Evolutionary conservation across 2,329 filamentous ascomycete genomes (phyloP).

Genomic region (Hymenoscyphus salicellus): DNA sequence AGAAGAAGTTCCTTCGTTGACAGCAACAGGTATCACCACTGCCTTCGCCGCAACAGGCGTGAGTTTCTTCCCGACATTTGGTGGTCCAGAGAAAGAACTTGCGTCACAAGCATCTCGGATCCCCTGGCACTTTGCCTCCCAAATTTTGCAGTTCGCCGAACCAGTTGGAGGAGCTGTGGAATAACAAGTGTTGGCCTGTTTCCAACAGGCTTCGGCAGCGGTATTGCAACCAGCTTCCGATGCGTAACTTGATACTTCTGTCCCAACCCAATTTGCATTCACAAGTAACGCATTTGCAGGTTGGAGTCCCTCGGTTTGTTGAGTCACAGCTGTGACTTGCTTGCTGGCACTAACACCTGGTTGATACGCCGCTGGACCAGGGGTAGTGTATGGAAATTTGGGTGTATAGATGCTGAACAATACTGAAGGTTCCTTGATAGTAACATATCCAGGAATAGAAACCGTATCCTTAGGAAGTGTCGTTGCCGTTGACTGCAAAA

Average conservation of each 20-base stretch:
- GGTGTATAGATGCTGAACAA: conserved; percentile 63
- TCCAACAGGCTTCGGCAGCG: conserved; percentile 54
- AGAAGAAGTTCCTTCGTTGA: not conserved
- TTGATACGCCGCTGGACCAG: conserved; percentile 49
- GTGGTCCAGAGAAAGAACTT: conserved; percentile 47
- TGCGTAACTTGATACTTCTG: conserved; percentile 56
- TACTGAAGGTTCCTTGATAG: conserved; percentile 52
- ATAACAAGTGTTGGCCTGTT: conserved; percentile 60
- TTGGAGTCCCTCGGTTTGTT: conserved; percentile 49
- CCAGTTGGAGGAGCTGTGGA: conserved; percentile 57
- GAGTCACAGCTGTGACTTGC: conserved; percentile 13
- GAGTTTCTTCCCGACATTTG: conserved; percentile 42
- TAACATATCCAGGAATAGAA: conserved; percentile 65
- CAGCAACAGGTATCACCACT: not conserved
- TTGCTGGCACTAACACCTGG: conserved; percentile 12
- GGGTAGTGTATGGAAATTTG: conserved; percentile 51
- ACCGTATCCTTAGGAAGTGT: conserved; percentile 52
- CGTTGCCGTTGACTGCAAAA: conserved; percentile 50
- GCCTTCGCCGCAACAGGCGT: conserved; percentile 12
- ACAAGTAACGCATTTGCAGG: conserved; percentile 58
- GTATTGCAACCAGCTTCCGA: conserved; percentile 59
- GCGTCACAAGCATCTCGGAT: conserved; percentile 46
- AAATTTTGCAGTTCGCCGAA: conserved; percentile 55
- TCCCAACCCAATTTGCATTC: conserved; percentile 71
- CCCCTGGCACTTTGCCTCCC: conserved; percentile 58